Evolutionary conservation across 1,139 yeast genomes (phyloP), one percentile per base, ranked within the genome.

Genomic region (Blastobotrys aristatus): DNA sequence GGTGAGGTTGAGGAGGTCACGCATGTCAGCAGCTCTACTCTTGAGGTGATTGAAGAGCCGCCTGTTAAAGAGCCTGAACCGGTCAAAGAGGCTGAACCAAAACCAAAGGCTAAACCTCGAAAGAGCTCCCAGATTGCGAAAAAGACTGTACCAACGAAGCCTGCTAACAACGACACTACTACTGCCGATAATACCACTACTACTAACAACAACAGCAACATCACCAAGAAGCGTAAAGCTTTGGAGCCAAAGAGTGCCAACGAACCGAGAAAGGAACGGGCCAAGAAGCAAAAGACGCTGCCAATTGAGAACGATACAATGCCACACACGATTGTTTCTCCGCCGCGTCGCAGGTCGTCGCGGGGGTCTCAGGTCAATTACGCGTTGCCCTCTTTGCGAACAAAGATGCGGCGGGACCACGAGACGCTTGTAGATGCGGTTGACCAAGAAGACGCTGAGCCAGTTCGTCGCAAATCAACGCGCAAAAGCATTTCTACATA

Each of bases 361-460:
- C 49, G 62, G 32, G 54, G 57, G 1, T 46, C 50, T 8, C 53
- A 50, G 8, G 79, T 86, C 5, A 80, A 80, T 60, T 87, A 86
- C 59, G 80, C 80, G 14, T 73, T 82, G 30, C 87, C 92, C 0
- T 79, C 90, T 0, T 63, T 84, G 47, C 71, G 83, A 33, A 77
- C 75, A 14, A 86, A 85, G 58, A 75, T 84, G 81, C 74, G 95
- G 59, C 71, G 95, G 54, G 80, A 82, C 35, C 73, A 83, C 0
- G 83, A 71, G 32, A 72, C 73, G 53, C 67, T 82, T 41, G 76
- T 76, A 8, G 84, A 80, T 61, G 89, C 89, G 2, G 59, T 64
- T n/a, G 40, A 22, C 21, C 4, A 14, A 6, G 10, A 37, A 2
- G 40, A 22, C 3, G 40, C 3, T 4, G 17, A 26, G 2, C 8